Evolutionary conservation across 169 alveolate genomes (phyloP).

Genomic region (Plasmodium knowlesi): DNA sequence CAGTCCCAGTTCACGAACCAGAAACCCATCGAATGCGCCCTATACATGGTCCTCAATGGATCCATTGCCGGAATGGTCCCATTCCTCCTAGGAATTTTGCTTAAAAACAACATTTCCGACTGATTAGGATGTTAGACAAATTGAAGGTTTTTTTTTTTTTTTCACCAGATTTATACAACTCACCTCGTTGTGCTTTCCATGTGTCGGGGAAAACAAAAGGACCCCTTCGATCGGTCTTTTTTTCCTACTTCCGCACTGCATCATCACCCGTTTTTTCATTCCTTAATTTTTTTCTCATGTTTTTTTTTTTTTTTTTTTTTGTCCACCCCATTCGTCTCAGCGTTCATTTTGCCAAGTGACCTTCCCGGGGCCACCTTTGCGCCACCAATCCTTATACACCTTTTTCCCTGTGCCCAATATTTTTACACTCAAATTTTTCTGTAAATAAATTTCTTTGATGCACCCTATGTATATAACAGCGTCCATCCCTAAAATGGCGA

Average conservation of each 20-base stretch:
- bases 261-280: background rate
- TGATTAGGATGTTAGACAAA: background rate
- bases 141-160: background rate
- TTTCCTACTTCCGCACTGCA: background rate
- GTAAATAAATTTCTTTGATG: background rate
- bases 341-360: too few species aligned
- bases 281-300: background rate
- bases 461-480: background rate
- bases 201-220: background rate
- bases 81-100: slow-evolving; percentile 81
- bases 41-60: slow-evolving; percentile 87
- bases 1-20: slow-evolving; percentile 86
- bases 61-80: slow-evolving; percentile 87
- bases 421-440: background rate
- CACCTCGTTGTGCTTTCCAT: background rate
- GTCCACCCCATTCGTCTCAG: background rate
- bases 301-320: too few species aligned
- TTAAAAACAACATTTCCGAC: slow-evolving; percentile 76
- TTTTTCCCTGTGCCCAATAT: background rate
- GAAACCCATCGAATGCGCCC: slow-evolving; percentile 83
- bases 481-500: background rate
- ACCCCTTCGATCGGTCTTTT: background rate
- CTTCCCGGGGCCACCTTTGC: too few species aligned
- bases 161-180: background rate
- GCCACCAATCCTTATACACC: background rate